phyloP scores from a whole-genome alignment of 2,329 filamentous ascomycete genomes.

The Colletotrichum australisinense region DNA sequence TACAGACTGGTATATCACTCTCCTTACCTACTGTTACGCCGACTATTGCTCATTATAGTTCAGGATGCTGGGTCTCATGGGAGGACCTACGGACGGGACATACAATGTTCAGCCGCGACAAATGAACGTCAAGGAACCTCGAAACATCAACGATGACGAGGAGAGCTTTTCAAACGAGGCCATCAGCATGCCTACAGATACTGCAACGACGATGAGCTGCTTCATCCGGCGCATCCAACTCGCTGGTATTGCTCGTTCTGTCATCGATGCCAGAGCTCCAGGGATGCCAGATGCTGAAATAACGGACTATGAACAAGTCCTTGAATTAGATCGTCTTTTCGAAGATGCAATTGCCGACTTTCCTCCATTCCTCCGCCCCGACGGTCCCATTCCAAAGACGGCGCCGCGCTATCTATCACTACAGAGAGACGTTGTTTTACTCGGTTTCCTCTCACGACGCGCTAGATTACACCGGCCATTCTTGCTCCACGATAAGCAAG shows the following conservation, averaged over 20 bases:
- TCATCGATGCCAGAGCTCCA: constrained; percentile 46
- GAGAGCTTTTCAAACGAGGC: constrained; percentile 43
- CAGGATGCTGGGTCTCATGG: constrained; percentile 51
- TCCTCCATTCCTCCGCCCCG: constrained; percentile 36
- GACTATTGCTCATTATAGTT: not conserved
- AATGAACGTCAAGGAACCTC: constrained; percentile 51
- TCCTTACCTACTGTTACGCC: not conserved
- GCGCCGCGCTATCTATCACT: constrained; percentile 35
- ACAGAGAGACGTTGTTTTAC: constrained; percentile 38
- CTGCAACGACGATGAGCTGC: constrained; percentile 50
- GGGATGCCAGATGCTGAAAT: constrained; percentile 43
- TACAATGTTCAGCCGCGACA: constrained; percentile 51
- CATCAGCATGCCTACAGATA: constrained; percentile 43
- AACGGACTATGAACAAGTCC: constrained; percentile 44
- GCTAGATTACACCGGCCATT: constrained; percentile 43
- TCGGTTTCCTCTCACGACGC: constrained; percentile 40
- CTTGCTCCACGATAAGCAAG: constrained; percentile 35
- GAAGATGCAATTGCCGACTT: constrained; percentile 34
- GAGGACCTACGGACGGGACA: constrained; percentile 47
- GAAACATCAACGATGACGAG: constrained; percentile 52
- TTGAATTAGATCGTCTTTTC: constrained; percentile 46
- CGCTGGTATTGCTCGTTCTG: constrained; percentile 48
- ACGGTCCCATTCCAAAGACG: constrained; percentile 23
- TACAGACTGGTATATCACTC: constrained; percentile 51
- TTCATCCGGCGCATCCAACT: constrained; percentile 52